Conservation (phyloP, 306 rosid species). For the Herpetospermum pedunculosum region DNA sequence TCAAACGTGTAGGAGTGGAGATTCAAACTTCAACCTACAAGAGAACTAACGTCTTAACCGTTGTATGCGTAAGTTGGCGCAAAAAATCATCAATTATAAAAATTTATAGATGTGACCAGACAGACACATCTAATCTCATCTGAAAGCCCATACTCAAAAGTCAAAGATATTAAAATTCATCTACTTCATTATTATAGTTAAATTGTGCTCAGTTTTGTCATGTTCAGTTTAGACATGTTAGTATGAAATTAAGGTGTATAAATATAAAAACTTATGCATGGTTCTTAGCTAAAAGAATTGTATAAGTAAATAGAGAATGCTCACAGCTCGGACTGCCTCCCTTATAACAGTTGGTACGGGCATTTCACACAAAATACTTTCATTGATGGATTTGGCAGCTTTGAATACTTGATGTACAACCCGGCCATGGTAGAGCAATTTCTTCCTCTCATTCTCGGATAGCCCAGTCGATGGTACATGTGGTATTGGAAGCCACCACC, state of each 20-base stretch:
- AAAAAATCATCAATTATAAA: neutral
- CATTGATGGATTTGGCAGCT: conserved; percentile 80
- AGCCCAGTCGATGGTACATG: conserved; percentile 68
- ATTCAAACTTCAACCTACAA: neutral
- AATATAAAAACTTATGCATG: neutral
- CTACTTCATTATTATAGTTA: neutral
- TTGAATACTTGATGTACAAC: conserved; percentile 74
- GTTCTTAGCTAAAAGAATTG: neutral
- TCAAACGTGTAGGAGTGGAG: neutral
- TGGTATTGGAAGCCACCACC: conserved; percentile 93
- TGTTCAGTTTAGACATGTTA: neutral
- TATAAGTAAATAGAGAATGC: conserved; percentile 1
- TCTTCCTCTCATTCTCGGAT: conserved; percentile 49
- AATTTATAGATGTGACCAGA: neutral
- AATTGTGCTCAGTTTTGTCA: neutral
- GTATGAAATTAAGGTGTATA: neutral
- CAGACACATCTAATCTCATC: neutral
- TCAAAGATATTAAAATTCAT: neutral
- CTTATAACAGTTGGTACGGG: conserved; percentile 56
- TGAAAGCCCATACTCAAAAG: neutral
- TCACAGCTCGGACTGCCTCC: conserved; percentile 75
- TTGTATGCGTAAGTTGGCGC: neutral
- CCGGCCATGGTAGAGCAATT: conserved; percentile 51
- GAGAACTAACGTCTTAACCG: neutral
- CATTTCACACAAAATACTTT: conserved; percentile 71